Evolutionary conservation across 179 eudicot genomes (phyloP), one percentile per base, ranked within the genome.

Genomic region (Amaranthus tricolor): DNA sequence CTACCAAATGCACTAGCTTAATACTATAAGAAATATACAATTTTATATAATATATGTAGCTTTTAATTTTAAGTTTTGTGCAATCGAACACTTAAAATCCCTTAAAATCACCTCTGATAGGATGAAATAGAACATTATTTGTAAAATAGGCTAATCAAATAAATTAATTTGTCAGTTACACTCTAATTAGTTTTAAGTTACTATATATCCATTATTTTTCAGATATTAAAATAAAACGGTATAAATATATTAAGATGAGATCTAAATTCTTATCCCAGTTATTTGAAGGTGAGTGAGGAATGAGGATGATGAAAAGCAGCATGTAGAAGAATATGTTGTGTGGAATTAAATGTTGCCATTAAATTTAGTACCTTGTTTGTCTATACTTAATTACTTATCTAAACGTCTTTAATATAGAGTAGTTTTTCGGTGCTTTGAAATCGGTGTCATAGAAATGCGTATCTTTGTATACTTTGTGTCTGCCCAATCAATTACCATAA

Each of bases 401-500:
- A 75, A 58, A 58, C 71, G 76, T 65, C 67, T 55, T 79, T 55
- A 48, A 2, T 43, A 20, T 12, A 20, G 44, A 75, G 40, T 55
- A 53, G 64, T 40, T 68, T 53, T 69, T 77, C 43, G 75, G 82
- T 62, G 62, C 64, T 60, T 63, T 65, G 50, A 65, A 61, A 61
- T 50, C 11, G 43, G 17, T 60, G 79, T 62, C 68, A 65, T 77
- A 64, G 80, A 60, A 77, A 72, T 65, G 72, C 72, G 58, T 57
- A 72, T 72, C 67, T 48, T 56, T 56, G 72, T 63, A 49, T 64
- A 65, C 77, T 70, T 77, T 55, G 62, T 77, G 80, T 77, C 76
- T 72, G 58, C 17, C 76, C 72, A 77, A 77, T 58, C 44, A 55
- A 47, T 20, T 77, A 43, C 48, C 40, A 1, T 31, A 1, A 31